Evolutionary conservation across 192 early-diverging fungal species (phyloP).

Genomic region (Coemansia asiatica): DNA sequence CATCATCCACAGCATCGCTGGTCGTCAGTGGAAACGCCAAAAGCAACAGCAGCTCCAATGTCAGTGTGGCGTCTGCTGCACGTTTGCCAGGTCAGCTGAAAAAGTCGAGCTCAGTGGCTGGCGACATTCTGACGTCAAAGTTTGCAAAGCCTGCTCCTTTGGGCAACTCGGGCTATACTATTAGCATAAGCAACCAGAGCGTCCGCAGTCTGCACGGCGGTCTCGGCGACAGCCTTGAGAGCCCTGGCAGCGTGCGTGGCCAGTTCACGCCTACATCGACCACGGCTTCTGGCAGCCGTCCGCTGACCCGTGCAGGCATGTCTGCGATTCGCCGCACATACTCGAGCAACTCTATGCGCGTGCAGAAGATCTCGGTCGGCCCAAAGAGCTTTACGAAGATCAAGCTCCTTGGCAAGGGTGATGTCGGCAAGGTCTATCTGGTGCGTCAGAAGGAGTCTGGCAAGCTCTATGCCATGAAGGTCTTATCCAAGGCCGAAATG

Average conservation of each 20-base stretch:
- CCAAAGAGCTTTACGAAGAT: constrained; percentile 89
- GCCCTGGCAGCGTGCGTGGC: constrained; percentile 49
- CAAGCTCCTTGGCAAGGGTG: constrained; percentile 91
- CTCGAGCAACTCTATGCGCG: constrained; percentile 79
- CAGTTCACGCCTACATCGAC: constrained; percentile 23
- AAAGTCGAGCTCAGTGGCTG: constrained; percentile 46
- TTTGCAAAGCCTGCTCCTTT: constrained; percentile 19
- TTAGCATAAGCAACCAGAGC: constrained; percentile 56
- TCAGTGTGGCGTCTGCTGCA: constrained; percentile 22
- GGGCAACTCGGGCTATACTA: constrained; percentile 30
- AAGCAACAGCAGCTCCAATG: not conserved
- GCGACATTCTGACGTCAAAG: constrained; percentile 35
- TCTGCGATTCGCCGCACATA: constrained; percentile 71
- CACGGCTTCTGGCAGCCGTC: constrained; percentile 26
- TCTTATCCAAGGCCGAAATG: constrained; percentile 94
- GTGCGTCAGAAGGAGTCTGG: constrained; percentile 80
- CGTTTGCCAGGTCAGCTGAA: constrained; percentile 39
- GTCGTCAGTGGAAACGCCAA: not conserved
- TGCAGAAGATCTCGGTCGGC: constrained; percentile 77
- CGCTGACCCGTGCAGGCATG: constrained; percentile 48
- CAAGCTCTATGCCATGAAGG: constrained; percentile 96
- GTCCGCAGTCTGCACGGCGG: constrained; percentile 36
- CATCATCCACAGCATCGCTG: constrained; percentile 13
- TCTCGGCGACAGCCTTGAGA: constrained; percentile 46
- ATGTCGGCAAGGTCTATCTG: constrained; percentile 95